phyloP scores from a whole-genome alignment of 2,329 filamentous ascomycete genomes.

The Penicillium sp. region DNA sequence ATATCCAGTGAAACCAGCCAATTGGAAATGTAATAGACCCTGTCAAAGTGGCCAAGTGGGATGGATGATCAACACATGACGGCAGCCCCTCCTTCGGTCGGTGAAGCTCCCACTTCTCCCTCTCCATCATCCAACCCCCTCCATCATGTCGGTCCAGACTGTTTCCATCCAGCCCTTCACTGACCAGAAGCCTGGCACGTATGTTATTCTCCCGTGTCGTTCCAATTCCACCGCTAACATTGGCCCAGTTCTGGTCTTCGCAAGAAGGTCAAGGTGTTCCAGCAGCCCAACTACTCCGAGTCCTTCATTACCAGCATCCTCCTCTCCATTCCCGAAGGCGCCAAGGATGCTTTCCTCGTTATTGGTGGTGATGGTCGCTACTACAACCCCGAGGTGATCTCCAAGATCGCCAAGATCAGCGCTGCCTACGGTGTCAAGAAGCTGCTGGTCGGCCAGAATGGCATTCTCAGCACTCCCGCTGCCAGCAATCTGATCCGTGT shows the following conservation, averaged over 20 bases:
- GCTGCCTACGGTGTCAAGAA: constrained; percentile 98
- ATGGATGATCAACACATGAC: constrained; percentile 30
- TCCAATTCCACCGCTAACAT: constrained; percentile 15
- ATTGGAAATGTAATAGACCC: not conserved
- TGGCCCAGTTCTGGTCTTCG: constrained; percentile 81
- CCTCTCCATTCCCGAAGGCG: constrained; percentile 93
- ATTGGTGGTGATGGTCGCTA: constrained; percentile 96
- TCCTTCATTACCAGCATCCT: constrained; percentile 92
- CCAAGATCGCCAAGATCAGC: constrained; percentile 95
- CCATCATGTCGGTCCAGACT: constrained; percentile 70
- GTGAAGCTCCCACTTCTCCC: constrained; percentile 19
- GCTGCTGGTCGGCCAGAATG: constrained; percentile 91
- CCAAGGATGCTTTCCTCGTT: constrained; percentile 81
- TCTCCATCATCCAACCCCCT: constrained; percentile 6
- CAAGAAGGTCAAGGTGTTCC: constrained; percentile 98
- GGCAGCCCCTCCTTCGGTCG: constrained; percentile 25
- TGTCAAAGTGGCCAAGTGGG: not conserved
- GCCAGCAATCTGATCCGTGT: constrained; percentile 95
- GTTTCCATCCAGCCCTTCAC: constrained; percentile 81
- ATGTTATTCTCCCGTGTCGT: constrained; percentile 49
- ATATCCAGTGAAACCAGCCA: not conserved
- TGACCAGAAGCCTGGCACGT: constrained; percentile 99
- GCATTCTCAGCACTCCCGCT: constrained; percentile 93
- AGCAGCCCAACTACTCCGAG: constrained; percentile 92
- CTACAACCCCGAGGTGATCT: constrained; percentile 95